These are phyloP conservation scores for Paecilomyces niveus DNA, from an alignment of 2,329 filamentous ascomycete genomes.

Conservation along the genomic window DNA sequence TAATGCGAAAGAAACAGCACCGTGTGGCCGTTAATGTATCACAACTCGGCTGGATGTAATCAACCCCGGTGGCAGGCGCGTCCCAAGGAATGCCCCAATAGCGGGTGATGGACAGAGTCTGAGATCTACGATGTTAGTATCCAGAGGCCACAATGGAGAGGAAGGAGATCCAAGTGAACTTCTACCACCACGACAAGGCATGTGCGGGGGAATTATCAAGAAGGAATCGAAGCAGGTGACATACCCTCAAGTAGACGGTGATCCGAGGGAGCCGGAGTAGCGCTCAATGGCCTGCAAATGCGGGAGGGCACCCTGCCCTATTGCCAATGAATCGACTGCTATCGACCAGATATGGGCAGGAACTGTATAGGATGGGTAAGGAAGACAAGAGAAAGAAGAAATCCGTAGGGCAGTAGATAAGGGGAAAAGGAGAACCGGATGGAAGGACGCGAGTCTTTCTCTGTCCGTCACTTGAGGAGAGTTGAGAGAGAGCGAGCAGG, in stretches of 20 bases:
- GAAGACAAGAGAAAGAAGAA: background rate
- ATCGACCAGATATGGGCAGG: background rate
- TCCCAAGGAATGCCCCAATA: background rate
- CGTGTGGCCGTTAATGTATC: background rate
- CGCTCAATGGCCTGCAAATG: background rate
- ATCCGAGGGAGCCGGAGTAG: constrained; percentile 1
- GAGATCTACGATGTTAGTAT: background rate
- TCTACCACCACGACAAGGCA: background rate
- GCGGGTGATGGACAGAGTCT: background rate
- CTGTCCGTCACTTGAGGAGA: background rate
- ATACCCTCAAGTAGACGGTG: background rate
- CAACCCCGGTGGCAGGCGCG: background rate
- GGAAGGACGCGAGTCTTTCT: too few relatives aligned
- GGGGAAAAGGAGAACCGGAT: background rate
- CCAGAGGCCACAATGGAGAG: background rate
- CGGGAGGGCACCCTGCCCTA: background rate
- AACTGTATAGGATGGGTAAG: background rate
- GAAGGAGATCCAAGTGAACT: background rate
- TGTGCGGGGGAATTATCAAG: background rate
- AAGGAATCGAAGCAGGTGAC: background rate
- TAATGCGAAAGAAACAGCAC: constrained; percentile 10
- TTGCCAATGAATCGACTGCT: background rate
- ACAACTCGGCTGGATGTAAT: background rate
- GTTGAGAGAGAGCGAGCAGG: background rate
- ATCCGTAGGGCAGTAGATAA: background rate